Evolutionary conservation across 2,329 filamentous ascomycete species (phyloP).

Genomic region (Hypoxylon sp.): DNA sequence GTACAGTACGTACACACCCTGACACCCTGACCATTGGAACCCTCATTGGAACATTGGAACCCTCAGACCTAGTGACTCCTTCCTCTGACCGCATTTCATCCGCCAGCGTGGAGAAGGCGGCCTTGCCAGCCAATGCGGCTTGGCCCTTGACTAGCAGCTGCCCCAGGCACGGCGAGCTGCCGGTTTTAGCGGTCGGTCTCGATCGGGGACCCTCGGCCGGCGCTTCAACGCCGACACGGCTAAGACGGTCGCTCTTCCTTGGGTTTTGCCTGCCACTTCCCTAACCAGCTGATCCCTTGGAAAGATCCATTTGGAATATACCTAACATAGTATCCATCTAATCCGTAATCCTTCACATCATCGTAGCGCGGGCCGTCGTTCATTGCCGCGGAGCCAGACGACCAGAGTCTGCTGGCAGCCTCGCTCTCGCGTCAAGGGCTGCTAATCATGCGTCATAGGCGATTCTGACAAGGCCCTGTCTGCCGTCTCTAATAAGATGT

Average conservation of each 20-base stretch:
- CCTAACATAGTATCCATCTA: conserved; percentile 21
- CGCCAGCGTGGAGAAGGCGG: conserved; percentile 4
- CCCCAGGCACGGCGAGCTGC: conserved; percentile 31
- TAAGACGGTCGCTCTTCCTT: conserved; percentile 13
- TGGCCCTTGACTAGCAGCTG: conserved; percentile 10
- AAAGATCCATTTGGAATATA: conserved; percentile 15
- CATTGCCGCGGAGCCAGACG: too few relatives aligned
- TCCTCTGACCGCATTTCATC: conserved; percentile 28
- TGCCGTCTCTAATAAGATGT: not conserved
- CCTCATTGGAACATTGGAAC: too few relatives aligned
- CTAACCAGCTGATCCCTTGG: conserved; percentile 11
- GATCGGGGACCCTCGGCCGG: conserved; percentile 32
- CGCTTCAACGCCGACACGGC: conserved; percentile 31
- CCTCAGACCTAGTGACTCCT: conserved; percentile 4
- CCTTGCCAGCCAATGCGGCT: conserved; percentile 11
- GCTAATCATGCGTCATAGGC: not conserved
- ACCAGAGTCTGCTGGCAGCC: too few relatives aligned
- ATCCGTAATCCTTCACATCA: conserved; percentile 14
- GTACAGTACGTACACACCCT: conserved; percentile 19
- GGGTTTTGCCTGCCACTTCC: not conserved
- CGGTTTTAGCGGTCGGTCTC: conserved; percentile 36
- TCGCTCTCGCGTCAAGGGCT: too few relatives aligned
- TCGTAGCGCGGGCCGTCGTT: conserved; percentile 21
- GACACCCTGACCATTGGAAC: too few relatives aligned
- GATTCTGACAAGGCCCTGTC: too few relatives aligned